Base-by-base conservation (phyloP, 805 yeast species). In the Yarrowia sp. region DNA sequence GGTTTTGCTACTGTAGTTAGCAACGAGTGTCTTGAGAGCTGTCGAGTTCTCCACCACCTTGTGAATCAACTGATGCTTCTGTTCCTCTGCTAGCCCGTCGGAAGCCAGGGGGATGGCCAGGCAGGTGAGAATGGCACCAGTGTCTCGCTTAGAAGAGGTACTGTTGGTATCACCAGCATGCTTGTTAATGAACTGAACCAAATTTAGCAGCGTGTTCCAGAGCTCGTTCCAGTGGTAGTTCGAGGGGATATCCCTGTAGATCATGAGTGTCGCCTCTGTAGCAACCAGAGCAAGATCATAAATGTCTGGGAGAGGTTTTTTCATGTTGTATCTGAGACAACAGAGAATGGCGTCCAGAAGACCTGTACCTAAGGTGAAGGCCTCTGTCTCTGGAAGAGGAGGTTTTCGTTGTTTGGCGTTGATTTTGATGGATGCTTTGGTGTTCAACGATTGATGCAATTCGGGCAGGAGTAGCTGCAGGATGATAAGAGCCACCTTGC, bases 211-310 rank as follows among this genome's bases (percentile, higher is more conserved):
- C 2, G 78, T 70, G 52, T 68, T 70, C 78, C 79, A 77, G 36
- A 78, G 68, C 54, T 76, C 78, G 10, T 70, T 64, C 81, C 81
- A 78, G 66, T 74, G 73, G 65, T 78, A 78, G 16, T 61, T 62
- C 59, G 67, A 36, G 33, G 71, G 65, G 1, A 62, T 43, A 49
- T 11, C 32, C 36, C 19, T 26, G 26, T 28, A 28, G 26, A 35
- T 14, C 46, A 35, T 46, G 22, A 44, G 58, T 1, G 56, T 24
- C 32, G 38, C 19, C 49, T 40, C 33, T 0, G 41, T 30, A 3
- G 41, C 63, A 0, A 22, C 66, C 7, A 73, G 66, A 0, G 72
- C 65, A 40, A 73, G 70, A 4, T 52, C 54, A 48, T 74, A 75
- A 67, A 76, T 69, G 4, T 68, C 67, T 35, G 68, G 67, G 32